Conservation (phyloP, 2,329 filamentous ascomycete genomes). For the Diaporthe destruens region DNA sequence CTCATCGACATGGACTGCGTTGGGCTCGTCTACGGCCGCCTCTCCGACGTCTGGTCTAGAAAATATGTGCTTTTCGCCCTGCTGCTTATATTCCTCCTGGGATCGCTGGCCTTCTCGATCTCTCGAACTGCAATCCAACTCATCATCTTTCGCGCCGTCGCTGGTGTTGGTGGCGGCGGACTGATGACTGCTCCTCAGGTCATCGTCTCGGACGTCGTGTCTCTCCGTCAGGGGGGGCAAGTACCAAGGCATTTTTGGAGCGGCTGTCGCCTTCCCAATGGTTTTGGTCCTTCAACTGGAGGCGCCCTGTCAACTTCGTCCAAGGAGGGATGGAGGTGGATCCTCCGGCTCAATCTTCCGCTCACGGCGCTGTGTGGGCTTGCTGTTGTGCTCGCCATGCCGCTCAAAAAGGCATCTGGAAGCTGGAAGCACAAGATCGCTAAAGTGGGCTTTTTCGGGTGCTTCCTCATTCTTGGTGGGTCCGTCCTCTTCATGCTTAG, state of each 20-base stretch:
- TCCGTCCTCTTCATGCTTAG: slow-evolving; percentile 15
- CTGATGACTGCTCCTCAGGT: slow-evolving; percentile 40
- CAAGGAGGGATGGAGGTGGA: slow-evolving; percentile 3
- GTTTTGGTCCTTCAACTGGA: slow-evolving; percentile 37
- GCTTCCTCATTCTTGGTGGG: slow-evolving; percentile 5
- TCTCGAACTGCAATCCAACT: slow-evolving; percentile 40
- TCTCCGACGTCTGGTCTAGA: slow-evolving; percentile 71
- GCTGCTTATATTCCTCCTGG: slow-evolving; percentile 40
- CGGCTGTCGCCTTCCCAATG: slow-evolving; percentile 38
- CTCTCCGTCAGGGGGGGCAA: slow-evolving; percentile 41
- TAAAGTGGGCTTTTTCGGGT: slow-evolving; percentile 40
- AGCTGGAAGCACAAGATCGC: slow-evolving; percentile 34
- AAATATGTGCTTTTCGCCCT: slow-evolving; percentile 47
- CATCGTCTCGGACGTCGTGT: slow-evolving; percentile 42
- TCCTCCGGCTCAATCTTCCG: slow-evolving; percentile 38
- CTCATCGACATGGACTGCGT: neutral
- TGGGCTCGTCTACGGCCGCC: slow-evolving; percentile 65
- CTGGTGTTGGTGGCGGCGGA: slow-evolving; percentile 41
- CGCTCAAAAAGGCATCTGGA: slow-evolving; percentile 39
- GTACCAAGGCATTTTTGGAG: slow-evolving; percentile 42
- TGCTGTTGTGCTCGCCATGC: slow-evolving; percentile 39
- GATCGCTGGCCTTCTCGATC: slow-evolving; percentile 41
- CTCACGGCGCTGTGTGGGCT: slow-evolving; percentile 39
- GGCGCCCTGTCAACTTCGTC: slow-evolving; percentile 21
- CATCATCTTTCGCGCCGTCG: slow-evolving; percentile 40